phyloP scores from a whole-genome alignment of 768 basidiomycete genomes.

The Dioszegia aurantiaca region DNA sequence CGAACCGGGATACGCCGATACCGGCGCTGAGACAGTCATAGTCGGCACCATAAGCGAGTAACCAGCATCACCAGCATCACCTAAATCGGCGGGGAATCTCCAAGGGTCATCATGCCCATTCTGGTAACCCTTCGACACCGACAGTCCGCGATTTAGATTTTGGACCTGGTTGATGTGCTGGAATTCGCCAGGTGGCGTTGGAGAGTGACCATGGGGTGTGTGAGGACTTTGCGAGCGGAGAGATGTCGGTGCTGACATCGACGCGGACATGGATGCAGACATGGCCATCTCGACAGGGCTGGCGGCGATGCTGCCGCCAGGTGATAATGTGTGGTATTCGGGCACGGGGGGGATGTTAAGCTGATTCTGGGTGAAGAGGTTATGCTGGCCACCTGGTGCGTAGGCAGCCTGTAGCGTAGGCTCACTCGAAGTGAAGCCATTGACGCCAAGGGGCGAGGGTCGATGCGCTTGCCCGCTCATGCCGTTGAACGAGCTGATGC shows the following conservation, averaged over 20 bases:
- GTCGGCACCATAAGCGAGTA: constrained; percentile 4
- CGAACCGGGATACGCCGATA: constrained; percentile 1
- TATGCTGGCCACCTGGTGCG: not conserved
- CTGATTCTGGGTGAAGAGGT: not conserved
- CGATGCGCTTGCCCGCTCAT: constrained; percentile 7
- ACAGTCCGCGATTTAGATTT: not conserved
- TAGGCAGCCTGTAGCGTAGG: not conserved
- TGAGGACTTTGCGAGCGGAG: not conserved
- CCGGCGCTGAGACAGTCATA: constrained; percentile 3
- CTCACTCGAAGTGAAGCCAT: constrained; percentile 2
- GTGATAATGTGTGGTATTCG: not conserved
- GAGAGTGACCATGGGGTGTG: not conserved
- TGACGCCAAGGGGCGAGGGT: constrained; percentile 17
- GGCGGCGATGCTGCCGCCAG: not conserved
- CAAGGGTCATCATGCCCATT: not conserved
- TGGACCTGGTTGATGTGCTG: not conserved
- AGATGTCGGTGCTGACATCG: not conserved
- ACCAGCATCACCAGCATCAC: not conserved
- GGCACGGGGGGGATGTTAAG: constrained; percentile 1
- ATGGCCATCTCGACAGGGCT: constrained; percentile 6
- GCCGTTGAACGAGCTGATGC: constrained; percentile 18
- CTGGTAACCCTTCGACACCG: not conserved
- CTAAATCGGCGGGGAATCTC: not conserved
- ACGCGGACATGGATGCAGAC: not conserved
- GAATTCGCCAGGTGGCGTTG: not conserved